Percentiles rank a stretch among this genome's conserved stretches.
Evolutionary conservation across 495 filamentous ascomycete species (phyloP).

Genomic region (Penicillium bovifimosum): DNA sequence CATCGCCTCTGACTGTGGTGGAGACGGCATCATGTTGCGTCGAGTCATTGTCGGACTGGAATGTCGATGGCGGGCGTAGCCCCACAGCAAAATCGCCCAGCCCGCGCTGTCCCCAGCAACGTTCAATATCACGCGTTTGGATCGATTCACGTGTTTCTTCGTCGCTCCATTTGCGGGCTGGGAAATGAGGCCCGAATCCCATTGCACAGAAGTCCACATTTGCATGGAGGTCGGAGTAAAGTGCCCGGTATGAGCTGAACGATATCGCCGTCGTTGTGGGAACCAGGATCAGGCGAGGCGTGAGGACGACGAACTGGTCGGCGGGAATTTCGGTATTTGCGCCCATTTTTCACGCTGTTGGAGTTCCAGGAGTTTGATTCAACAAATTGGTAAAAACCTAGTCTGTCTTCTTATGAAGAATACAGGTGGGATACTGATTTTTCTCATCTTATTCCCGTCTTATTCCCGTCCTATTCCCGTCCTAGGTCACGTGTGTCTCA

Average conservation of each 20-base stretch:
- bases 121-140: conserved; percentile 18
- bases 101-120: conserved; percentile 13
- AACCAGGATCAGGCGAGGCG: conserved; percentile 17
- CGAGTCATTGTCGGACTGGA: background rate
- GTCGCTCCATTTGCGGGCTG: conserved; percentile 17
- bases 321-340: background rate
- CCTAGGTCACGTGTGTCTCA: no score
- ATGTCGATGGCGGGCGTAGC: conserved; percentile 1
- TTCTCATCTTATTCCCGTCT: no score
- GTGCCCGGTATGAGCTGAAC: conserved; percentile 11
- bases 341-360: background rate
- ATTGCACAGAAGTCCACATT: conserved; percentile 20
- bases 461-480: no score
- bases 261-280: conserved; percentile 20
- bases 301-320: conserved; percentile 15
- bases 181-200: conserved; percentile 18
- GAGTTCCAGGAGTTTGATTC: background rate
- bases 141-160: conserved; percentile 18
- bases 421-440: background rate
- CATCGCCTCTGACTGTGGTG: background rate
- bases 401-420: background rate
- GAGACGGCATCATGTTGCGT: background rate
- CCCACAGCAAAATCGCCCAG: conserved; percentile 25
- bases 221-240: conserved; percentile 19
- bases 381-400: no score